Base-by-base conservation (phyloP, 2,329 filamentous ascomycete genomes). In the Lasiodiplodia sp. region DNA sequence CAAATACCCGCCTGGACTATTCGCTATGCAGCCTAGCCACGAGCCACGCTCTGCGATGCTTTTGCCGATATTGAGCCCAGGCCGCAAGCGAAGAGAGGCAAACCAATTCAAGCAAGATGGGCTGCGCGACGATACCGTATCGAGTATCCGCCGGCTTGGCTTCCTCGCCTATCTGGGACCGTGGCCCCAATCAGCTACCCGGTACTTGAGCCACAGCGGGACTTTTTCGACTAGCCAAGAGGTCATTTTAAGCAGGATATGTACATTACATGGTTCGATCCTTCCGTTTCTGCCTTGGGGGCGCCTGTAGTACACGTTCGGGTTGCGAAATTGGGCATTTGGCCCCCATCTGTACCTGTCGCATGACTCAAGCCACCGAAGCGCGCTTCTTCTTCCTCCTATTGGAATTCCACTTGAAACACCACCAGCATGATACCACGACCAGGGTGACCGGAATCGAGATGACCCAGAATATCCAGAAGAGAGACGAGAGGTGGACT, bases 381-480 rank as follows among this genome's bases (percentile, higher is more conserved):
- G n/a, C 12, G 16, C 14, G 31, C 18, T 38, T 25, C 16, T 25
- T 25, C 40, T 51, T 63, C 40, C 49, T 49, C 23, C 57, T 12
- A 3, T 44, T 44, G 10, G 44, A 47, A 11, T 21, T 21, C 44
- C 44, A 47, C 14, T 25, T 63, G 16, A 49, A 34, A 23, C 47
- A 34, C 58, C 58, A 63, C 75, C 74, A 76, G 4, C 75, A 63
- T 3, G 69, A 8, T 2, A 73, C 14, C 6, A 77, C 74, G 5
- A 73, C 25, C 7, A 71, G 23, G 0, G 75, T 77, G 69, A 77
- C 53, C 1, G 74, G 75, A 10, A 71, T 63, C 2, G 73, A 70
- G 21, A 77, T 75, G 6, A 73, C 60, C 75, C 75, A 77, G 60
- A 77, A 58, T 4, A 76, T 67, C 75, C 75, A 77, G 63, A 77